Conservation (phyloP, 2,329 filamentous ascomycete species). For the Xylariaceae sp. region DNA sequence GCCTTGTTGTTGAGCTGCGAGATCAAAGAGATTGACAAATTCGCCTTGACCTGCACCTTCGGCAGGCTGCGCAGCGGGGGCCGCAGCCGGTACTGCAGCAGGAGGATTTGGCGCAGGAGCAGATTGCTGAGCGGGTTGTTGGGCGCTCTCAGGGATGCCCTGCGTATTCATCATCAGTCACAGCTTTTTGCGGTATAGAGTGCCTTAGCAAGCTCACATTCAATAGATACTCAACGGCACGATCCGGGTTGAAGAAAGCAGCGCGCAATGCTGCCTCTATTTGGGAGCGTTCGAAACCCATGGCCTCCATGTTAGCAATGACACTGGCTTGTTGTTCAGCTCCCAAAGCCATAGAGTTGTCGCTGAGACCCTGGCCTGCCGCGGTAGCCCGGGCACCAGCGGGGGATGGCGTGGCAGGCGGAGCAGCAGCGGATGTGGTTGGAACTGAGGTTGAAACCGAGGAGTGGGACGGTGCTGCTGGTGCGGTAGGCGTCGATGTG, state of each 20-base stretch:
- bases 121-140: conserved; percentile 61
- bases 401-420: conserved; percentile 52
- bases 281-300: conserved; percentile 86
- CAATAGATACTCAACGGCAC: conserved; percentile 92
- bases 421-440: conserved; percentile 41
- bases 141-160: conserved; percentile 86
- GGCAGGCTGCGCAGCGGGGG: conserved; percentile 39
- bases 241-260: conserved; percentile 94
- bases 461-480: conserved; percentile 46
- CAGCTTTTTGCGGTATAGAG: not conserved
- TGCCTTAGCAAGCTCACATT: conserved; percentile 54
- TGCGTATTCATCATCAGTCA: conserved; percentile 34
- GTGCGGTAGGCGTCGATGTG: conserved; percentile 48
- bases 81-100: conserved; percentile 40
- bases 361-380: conserved; percentile 51
- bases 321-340: conserved; percentile 75
- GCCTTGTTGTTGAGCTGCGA: conserved; percentile 70
- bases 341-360: conserved; percentile 83
- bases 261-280: conserved; percentile 94
- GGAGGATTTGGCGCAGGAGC: conserved; percentile 34
- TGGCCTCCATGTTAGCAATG: conserved; percentile 89
- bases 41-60: conserved; percentile 44
- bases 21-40: conserved; percentile 85
- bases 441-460: conserved; percentile 18
- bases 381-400: conserved; percentile 41